Evolutionary conservation across 2,329 filamentous ascomycete genomes (phyloP).

Genomic region (Xylariaceae sp.): DNA sequence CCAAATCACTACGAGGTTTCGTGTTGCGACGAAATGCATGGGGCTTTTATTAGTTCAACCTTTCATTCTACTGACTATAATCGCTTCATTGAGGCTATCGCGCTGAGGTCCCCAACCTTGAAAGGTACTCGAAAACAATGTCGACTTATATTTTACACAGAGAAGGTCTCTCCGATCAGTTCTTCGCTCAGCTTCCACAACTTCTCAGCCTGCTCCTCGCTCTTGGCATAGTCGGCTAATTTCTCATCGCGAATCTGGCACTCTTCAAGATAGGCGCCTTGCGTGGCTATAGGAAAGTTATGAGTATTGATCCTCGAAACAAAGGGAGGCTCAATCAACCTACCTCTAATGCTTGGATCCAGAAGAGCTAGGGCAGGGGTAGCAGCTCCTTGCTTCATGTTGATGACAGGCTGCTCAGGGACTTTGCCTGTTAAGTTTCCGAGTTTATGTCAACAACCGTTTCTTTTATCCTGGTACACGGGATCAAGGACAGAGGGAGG

Average conservation of each 20-base stretch:
- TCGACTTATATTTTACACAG: neutral
- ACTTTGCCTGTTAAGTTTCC: neutral
- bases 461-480: too few relatives aligned
- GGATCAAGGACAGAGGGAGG: neutral
- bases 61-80: too few relatives aligned
- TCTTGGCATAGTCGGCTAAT: constrained; percentile 32
- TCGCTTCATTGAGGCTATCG: neutral
- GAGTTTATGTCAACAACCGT: too few relatives aligned
- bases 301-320: neutral
- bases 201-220: constrained; percentile 35
- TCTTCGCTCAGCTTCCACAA: constrained; percentile 44
- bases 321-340: neutral
- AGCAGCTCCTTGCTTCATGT: neutral
- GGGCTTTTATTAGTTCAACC: too few relatives aligned
- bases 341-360: constrained; percentile 18
- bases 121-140: neutral
- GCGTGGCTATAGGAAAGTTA: neutral
- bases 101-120: neutral
- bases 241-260: constrained; percentile 24
- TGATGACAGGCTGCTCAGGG: neutral
- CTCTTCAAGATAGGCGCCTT: constrained; percentile 28
- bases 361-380: constrained; percentile 31
- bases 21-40: too few relatives aligned
- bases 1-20: too few relatives aligned
- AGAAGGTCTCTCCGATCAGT: constrained; percentile 33